Conservation (phyloP, 352 stramenopile species). For the Phytopythium helicoides region DNA sequence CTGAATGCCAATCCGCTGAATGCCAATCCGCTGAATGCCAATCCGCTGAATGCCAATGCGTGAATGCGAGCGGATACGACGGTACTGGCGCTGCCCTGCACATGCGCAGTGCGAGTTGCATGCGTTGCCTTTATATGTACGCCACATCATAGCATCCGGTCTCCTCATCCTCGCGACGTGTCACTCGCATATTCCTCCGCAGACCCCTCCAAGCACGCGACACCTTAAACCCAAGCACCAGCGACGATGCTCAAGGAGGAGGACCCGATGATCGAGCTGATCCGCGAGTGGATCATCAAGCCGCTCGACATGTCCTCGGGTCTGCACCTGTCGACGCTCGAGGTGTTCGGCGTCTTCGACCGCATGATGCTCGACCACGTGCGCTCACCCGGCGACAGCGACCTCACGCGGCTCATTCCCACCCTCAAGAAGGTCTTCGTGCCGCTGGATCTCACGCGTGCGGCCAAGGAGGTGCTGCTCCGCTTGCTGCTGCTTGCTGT, state of each 20-base stretch:
- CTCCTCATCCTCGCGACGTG: no score
- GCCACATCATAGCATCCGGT: no score
- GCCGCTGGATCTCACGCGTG: slow-evolving; percentile 63
- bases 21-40: no score
- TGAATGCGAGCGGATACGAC: no score
- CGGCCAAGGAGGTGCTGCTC: slow-evolving; percentile 31
- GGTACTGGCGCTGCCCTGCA: no score
- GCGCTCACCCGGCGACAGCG: slow-evolving; percentile 27
- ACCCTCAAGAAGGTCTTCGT: slow-evolving; percentile 69
- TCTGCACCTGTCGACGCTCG: slow-evolving; percentile 57
- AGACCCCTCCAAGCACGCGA: no score
- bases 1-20: no score
- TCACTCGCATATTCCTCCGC: no score
- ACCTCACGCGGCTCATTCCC: slow-evolving; percentile 63
- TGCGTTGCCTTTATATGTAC: no score
- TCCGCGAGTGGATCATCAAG: slow-evolving; percentile 84
- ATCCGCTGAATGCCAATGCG: no score
- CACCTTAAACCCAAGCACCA: no score
- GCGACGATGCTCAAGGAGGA: slow-evolving; percentile 87
- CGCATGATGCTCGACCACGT: slow-evolving; percentile 80
- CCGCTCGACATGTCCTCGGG: slow-evolving; percentile 54
- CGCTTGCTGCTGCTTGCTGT: neutral
- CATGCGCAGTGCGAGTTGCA: no score
- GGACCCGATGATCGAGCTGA: slow-evolving; percentile 84
- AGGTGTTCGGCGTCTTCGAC: slow-evolving; percentile 72